These are phyloP conservation scores for Penicillium samsonianum DNA, from an alignment of 495 filamentous ascomycete species.

Conservation along the genomic window DNA sequence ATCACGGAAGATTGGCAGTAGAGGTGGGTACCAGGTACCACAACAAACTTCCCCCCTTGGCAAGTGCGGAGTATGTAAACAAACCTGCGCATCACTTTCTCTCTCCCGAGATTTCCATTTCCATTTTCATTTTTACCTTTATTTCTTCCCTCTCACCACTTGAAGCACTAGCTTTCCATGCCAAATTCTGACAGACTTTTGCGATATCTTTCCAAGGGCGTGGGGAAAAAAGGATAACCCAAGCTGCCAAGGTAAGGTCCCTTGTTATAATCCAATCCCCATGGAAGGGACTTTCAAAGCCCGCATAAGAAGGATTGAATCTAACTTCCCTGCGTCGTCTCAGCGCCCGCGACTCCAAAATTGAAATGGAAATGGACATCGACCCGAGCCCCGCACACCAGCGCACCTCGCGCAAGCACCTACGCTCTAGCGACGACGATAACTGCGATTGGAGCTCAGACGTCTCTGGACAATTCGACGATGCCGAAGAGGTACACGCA, in stretches of 20 bases:
- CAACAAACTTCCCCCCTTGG: constrained; percentile 35
- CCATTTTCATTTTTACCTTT: background rate
- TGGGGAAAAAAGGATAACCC: constrained; percentile 11
- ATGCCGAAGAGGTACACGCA: constrained; percentile 40
- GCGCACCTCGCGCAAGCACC: constrained; percentile 38
- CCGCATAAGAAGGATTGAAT: constrained; percentile 7
- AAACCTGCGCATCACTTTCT: constrained; percentile 15
- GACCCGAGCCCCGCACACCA: constrained; percentile 23
- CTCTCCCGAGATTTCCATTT: background rate
- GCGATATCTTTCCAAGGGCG: constrained; percentile 20
- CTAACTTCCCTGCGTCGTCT: constrained; percentile 14
- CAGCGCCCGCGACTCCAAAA: constrained; percentile 6
- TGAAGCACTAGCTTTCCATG: background rate
- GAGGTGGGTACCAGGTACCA: constrained; percentile 20
- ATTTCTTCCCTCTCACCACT: background rate
- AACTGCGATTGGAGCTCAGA: constrained; percentile 33
- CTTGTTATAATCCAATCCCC: constrained; percentile 9
- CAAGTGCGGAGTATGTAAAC: constrained; percentile 36
- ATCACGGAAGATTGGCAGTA: background rate
- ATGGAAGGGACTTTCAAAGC: constrained; percentile 5
- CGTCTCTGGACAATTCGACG: constrained; percentile 43
- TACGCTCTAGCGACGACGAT: constrained; percentile 27
- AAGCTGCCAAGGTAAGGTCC: constrained; percentile 23
- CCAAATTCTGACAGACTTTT: constrained; percentile 3
- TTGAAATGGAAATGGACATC: constrained; percentile 25